phyloP scores from a whole-genome alignment of 2,329 filamentous ascomycete species.

The Esteya vermicola region DNA sequence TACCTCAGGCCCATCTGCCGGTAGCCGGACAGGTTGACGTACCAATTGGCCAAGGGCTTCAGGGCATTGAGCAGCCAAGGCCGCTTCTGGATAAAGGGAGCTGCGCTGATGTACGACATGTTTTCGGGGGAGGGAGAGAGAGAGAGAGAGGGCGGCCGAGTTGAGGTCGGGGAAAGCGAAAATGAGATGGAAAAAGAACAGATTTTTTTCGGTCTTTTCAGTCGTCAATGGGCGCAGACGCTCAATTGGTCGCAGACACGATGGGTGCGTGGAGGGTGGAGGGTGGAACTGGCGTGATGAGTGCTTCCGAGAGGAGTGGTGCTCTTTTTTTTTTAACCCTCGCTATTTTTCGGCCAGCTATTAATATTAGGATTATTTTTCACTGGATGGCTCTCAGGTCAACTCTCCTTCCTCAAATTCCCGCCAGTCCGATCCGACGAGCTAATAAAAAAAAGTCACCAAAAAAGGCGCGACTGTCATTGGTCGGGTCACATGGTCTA shows the following conservation, averaged over 20 bases:
- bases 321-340: neutral
- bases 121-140: neutral
- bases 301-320: neutral
- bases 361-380: conserved; percentile 5
- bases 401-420: conserved; percentile 11
- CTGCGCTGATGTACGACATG: conserved; percentile 57
- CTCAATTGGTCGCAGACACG: conserved; percentile 2
- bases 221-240: neutral
- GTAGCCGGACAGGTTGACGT: conserved; percentile 59
- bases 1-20: conserved; percentile 13
- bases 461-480: conserved; percentile 9
- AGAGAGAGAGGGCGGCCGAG: neutral
- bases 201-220: neutral
- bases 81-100: conserved; percentile 65
- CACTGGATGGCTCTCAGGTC: neutral
- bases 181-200: too few species aligned
- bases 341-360: neutral
- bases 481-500: conserved; percentile 6
- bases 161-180: neutral
- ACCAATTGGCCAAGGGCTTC: conserved; percentile 76
- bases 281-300: neutral
- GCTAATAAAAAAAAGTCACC: conserved; percentile 3
- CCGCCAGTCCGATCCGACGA: conserved; percentile 10
- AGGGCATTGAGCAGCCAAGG: conserved; percentile 74
- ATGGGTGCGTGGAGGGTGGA: neutral